Evolutionary conservation across 1,139 yeast genomes (phyloP).

Genomic region (Magnusiomyces paraingens): DNA sequence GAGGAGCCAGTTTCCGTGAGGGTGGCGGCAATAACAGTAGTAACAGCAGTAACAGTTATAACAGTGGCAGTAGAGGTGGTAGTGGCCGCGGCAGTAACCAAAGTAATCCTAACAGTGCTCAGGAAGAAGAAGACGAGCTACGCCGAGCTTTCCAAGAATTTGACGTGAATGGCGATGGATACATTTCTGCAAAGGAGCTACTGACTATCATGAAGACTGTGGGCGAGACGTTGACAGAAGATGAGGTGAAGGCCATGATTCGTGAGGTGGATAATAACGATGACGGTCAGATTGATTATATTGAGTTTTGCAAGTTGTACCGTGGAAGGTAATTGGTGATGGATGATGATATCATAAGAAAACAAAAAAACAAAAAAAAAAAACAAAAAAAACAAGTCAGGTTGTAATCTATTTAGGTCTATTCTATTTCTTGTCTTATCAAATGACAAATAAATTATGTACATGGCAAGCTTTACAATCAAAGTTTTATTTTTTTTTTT

Average conservation of each 20-base stretch:
- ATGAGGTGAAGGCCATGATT: constrained; percentile 95
- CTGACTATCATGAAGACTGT: constrained; percentile 94
- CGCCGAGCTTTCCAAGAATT: constrained; percentile 91
- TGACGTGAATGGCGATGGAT: constrained; percentile 90
- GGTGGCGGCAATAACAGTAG: not conserved
- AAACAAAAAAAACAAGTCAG: too few relatives aligned
- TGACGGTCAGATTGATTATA: constrained; percentile 93
- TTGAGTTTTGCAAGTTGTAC: constrained; percentile 50
- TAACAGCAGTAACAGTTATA: not conserved
- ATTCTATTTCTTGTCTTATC: too few relatives aligned
- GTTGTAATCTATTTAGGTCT: too few relatives aligned
- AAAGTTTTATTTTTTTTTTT: too few relatives aligned
- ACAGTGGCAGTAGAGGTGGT: not conserved
- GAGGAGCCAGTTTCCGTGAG: not conserved
- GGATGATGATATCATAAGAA: too few relatives aligned
- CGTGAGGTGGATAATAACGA: constrained; percentile 80
- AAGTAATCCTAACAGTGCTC: not conserved
- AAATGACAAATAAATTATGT: too few relatives aligned
- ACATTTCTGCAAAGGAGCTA: constrained; percentile 91
- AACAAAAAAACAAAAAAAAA: too few relatives aligned
- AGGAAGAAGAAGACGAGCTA: constrained; percentile 61
- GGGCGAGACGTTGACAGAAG: constrained; percentile 92
- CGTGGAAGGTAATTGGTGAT: not conserved
- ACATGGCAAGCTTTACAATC: too few relatives aligned
- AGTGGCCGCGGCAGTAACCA: not conserved